Percentiles rank a stretch among this genome's conserved stretches.
These are phyloP conservation scores for Phytophthora foliorum DNA, from an alignment of 352 stramenopile genomes.

Conservation along the genomic window DNA sequence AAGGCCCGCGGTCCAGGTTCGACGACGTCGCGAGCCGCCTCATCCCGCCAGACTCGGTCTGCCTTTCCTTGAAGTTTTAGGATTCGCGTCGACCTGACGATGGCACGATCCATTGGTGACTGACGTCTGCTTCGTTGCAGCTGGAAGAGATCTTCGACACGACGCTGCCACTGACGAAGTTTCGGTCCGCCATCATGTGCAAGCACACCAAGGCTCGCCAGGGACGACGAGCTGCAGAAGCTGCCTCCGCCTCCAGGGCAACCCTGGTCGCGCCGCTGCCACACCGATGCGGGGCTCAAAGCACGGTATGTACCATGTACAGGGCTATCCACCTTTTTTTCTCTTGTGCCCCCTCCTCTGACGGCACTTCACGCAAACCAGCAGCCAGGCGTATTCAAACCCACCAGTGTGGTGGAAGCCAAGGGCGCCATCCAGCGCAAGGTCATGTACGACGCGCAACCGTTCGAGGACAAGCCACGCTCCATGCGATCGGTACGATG, in stretches of 20 bases:
- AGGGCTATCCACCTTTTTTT: slow-evolving; percentile 9
- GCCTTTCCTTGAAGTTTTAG: slow-evolving; percentile 31
- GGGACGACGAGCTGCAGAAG: slow-evolving; percentile 15
- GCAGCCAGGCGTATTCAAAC: slow-evolving; percentile 58
- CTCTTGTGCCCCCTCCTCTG: background rate
- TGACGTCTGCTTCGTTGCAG: slow-evolving; percentile 46
- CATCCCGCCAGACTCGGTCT: slow-evolving; percentile 63
- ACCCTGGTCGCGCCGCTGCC: slow-evolving; percentile 1
- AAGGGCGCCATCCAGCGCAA: slow-evolving; percentile 68
- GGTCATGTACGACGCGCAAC: slow-evolving; percentile 62
- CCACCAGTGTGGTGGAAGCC: slow-evolving; percentile 51
- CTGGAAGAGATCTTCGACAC: slow-evolving; percentile 69
- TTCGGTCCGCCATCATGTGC: slow-evolving; percentile 70
- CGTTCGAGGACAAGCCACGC: slow-evolving; percentile 49
- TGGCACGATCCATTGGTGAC: slow-evolving; percentile 8
- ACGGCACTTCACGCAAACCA: slow-evolving; percentile 5
- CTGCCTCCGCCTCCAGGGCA: slow-evolving; percentile 9
- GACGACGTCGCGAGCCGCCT: slow-evolving; percentile 62
- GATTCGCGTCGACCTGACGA: slow-evolving; percentile 41
- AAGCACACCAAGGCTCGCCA: slow-evolving; percentile 70
- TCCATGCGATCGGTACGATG: slow-evolving; percentile 48
- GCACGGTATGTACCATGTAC: slow-evolving; percentile 19
- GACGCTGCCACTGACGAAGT: slow-evolving; percentile 61
- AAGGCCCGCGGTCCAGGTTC: slow-evolving; percentile 26
- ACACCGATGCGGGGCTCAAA: slow-evolving; percentile 2